Evolutionary conservation across 768 basidiomycete genomes (phyloP), one percentile per base, ranked within the genome.

Genomic region (Lentinula detonsa): DNA sequence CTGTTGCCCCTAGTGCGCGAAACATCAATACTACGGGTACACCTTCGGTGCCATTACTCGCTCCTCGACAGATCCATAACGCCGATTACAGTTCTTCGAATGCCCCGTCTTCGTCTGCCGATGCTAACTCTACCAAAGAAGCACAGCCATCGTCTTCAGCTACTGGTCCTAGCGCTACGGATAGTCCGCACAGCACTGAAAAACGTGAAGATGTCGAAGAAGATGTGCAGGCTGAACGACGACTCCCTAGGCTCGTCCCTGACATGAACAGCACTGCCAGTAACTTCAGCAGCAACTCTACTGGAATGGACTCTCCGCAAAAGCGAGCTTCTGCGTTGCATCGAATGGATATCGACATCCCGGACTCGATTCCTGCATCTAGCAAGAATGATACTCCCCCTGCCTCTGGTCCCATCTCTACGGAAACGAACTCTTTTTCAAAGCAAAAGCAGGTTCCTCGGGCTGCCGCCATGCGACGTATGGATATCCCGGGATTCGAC

Each of bases 71-170:
- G 11, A 56, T 56, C 31, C 55, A 56, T 31, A 56, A 56, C 55
- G 55, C 55, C 15, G 55, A 56, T 42, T 56, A 56, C 28, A 23
- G 55, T 16, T 56, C 55, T 31, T 56, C 55, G 21, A 56, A 15
- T 21, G 4, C 55, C 13, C 55, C 55, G 2, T 43, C 55, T 7
- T 28, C 37, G 21, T 45, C 40, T 23, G 28, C 39, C 45, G 18
- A 28, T 40, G 16, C 23, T 7, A 56, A 56, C 28, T 56, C 55
- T 43, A 56, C 55, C 10, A 8, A 40, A 16, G n/a, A 56, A 43
- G 11, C 40, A 18, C 31, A 9, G 3, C 3, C 55, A 6, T 33
- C 55, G 23, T 33, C 55, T 33, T 33, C 50, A 3, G 33, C 50
- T 45, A 4, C 40, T 21, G 8, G 18, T 10, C 34, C 53, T 6